Evolutionary conservation across 2,329 filamentous ascomycete genomes (phyloP).

Genomic region (Malbranchea zuffiana): DNA sequence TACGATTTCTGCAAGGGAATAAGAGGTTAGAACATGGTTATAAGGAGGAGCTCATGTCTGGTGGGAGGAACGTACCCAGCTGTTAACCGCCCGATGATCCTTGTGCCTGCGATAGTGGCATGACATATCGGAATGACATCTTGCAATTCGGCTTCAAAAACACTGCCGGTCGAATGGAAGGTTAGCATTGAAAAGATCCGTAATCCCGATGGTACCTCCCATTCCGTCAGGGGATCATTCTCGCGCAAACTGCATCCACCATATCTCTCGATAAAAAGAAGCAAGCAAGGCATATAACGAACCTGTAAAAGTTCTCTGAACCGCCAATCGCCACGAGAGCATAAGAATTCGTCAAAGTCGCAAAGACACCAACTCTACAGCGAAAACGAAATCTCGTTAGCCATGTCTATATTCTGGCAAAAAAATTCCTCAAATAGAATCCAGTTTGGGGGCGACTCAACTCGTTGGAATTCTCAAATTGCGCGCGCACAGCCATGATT

Average conservation of each 20-base stretch:
- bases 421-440: not conserved
- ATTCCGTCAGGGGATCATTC: not conserved
- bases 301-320: slow-evolving; percentile 98
- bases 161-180: slow-evolving; percentile 38
- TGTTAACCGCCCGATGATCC: slow-evolving; percentile 91
- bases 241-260: slow-evolving; percentile 6
- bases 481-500: slow-evolving; percentile 39
- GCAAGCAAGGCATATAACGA: slow-evolving; percentile 17
- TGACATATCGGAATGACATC: slow-evolving; percentile 95
- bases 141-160: slow-evolving; percentile 96
- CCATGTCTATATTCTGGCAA: not conserved
- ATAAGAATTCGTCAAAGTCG: slow-evolving; percentile 94
- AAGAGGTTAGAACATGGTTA: slow-evolving; percentile 1
- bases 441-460: slow-evolving; percentile 18
- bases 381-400: not conserved
- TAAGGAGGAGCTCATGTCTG: not conserved
- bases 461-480: slow-evolving; percentile 43
- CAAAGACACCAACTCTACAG: slow-evolving; percentile 82
- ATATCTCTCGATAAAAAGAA: slow-evolving; percentile 1
- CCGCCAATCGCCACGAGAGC: slow-evolving; percentile 87
- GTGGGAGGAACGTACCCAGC: slow-evolving; percentile 51
- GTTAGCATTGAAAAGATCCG: too few relatives aligned
- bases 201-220: too few relatives aligned
- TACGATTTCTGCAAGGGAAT: slow-evolving; percentile 59
- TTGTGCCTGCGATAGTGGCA: slow-evolving; percentile 89